Conservation (phyloP, 495 filamentous ascomycete species). For the Penicillium soppii region DNA sequence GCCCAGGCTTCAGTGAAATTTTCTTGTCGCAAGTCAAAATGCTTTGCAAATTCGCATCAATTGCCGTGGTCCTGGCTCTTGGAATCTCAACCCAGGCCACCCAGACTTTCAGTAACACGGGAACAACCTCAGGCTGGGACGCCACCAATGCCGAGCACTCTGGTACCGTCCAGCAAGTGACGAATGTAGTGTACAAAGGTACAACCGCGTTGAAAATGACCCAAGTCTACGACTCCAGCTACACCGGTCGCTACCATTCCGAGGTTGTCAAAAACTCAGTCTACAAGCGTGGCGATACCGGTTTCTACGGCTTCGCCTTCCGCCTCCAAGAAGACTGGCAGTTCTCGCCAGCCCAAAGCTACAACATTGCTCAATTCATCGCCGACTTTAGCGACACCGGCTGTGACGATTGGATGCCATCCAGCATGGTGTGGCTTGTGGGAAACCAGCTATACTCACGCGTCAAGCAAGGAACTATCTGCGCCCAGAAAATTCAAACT, state of each 20-base stretch:
- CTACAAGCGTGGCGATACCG: constrained; percentile 49
- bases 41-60: no score
- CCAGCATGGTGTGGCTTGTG: constrained; percentile 51
- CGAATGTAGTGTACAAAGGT: constrained; percentile 44
- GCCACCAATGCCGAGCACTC: constrained; percentile 38
- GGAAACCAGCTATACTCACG: constrained; percentile 48
- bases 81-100: constrained; percentile 14
- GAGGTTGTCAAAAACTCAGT: constrained; percentile 47
- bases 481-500: constrained; percentile 30
- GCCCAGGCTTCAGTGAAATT: no score
- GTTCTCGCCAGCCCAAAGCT: constrained; percentile 45
- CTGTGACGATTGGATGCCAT: constrained; percentile 55
- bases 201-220: constrained; percentile 51
- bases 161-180: constrained; percentile 48
- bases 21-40: no score
- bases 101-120: constrained; percentile 50
- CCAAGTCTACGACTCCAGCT: constrained; percentile 48
- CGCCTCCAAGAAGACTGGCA: constrained; percentile 51
- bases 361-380: constrained; percentile 58
- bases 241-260: constrained; percentile 55
- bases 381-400: constrained; percentile 47
- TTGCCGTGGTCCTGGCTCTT: no score
- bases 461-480: constrained; percentile 46
- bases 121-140: constrained; percentile 50
- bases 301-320: constrained; percentile 58